Base-by-base conservation (phyloP, 1,284 basidiomycete genomes). In the Marasmius fiardii region DNA sequence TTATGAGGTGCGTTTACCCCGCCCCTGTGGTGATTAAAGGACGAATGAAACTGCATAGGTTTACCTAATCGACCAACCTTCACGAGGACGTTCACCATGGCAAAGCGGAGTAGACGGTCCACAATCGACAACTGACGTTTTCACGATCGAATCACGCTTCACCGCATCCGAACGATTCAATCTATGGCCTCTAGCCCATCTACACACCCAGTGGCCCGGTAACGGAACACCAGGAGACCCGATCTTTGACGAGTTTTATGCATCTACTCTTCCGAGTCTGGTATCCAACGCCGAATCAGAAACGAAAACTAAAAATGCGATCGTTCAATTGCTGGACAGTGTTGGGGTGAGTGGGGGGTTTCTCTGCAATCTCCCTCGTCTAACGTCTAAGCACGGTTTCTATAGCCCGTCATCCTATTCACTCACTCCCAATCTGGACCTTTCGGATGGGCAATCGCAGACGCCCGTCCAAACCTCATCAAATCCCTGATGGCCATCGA, bases 181-280 rank as follows among this genome's bases (percentile, higher is more conserved):
- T 20, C 63, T 78, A 16, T 81, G 79, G 79, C 73, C 78, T 1
- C 71, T 78, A 60, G 74, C 80, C 6, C 58, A 61, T 2, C 61
- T 78, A 33, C 78, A 79, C 53, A 81, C 76, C 0, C 77, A 80
- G 53, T 81, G 79, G 79, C 78, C 77, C 0, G 79, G 80, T 21
- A 75, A 71, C 52, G 79, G 79, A 35, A 72, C 67, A 26, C 61
- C 66, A 21, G 78, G 79, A 8, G 80, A 81, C 56, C 64, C 70
- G 0, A 63, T 64, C 11, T 81, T 80, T 50, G 72, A 80, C 49
- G 65, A 67, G 20, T 78, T 79, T 57, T 81, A 72, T 55, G 70
- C 71, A 2, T 76, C 77, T 0, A 71, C 66, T 1, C 62, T 74
- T 11, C 74, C 73, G 5, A 68, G 67, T 52, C 57, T 76, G 7